Percentiles rank a stretch among this genome's conserved stretches.
Evolutionary conservation across 2,329 filamentous ascomycete genomes (phyloP).

Genomic region (Immersiporthe knoxdaviesiana): DNA sequence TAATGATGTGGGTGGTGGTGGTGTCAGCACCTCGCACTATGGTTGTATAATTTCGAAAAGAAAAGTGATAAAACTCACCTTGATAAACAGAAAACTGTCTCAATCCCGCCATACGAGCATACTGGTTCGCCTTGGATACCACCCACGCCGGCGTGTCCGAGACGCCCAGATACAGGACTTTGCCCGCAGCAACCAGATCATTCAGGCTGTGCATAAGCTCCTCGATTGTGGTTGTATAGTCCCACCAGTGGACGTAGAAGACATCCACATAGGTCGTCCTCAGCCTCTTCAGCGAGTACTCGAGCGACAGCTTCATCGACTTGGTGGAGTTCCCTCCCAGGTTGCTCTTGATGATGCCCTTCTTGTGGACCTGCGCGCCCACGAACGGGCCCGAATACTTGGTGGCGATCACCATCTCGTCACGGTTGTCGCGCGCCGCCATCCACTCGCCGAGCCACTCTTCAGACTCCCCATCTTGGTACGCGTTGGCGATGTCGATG

Average conservation of each 20-base stretch:
- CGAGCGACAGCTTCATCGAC: slow-evolving; percentile 44
- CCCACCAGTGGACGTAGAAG: slow-evolving; percentile 40
- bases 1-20: not conserved
- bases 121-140: slow-evolving; percentile 36
- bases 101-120: slow-evolving; percentile 35
- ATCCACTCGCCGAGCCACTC: slow-evolving; percentile 63
- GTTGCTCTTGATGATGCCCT: slow-evolving; percentile 38
- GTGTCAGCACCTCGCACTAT: not conserved
- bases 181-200: slow-evolving; percentile 34
- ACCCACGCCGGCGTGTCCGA: slow-evolving; percentile 40
- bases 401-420: slow-evolving; percentile 58
- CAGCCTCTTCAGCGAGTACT: slow-evolving; percentile 47
- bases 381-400: slow-evolving; percentile 54
- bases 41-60: no score
- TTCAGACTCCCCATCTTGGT: slow-evolving; percentile 62
- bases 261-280: slow-evolving; percentile 41
- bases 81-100: slow-evolving; percentile 44
- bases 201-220: slow-evolving; percentile 38
- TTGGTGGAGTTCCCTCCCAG: slow-evolving; percentile 49
- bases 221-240: slow-evolving; percentile 33
- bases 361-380: slow-evolving; percentile 28
- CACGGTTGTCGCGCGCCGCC: slow-evolving; percentile 50
- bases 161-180: slow-evolving; percentile 39
- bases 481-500: slow-evolving; percentile 67
- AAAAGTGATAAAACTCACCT: slow-evolving; percentile 38